phyloP scores from a whole-genome alignment of 2,329 filamentous ascomycete genomes.

The Fusarium guadeloupense region DNA sequence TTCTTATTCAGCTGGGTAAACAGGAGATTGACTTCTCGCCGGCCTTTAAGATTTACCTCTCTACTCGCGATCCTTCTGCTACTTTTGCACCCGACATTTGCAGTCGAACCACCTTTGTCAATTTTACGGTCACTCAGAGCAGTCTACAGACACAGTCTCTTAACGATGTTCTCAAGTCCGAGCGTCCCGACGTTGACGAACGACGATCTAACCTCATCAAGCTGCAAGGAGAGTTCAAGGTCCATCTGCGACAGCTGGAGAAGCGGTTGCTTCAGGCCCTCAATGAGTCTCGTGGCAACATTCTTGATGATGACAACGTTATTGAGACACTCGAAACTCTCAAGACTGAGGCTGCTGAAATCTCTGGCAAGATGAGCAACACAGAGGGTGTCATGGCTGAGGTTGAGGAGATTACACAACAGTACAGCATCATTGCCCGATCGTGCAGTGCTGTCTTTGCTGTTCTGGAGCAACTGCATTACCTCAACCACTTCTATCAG shows the following conservation, averaged over 20 bases:
- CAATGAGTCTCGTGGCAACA: slow-evolving; percentile 97
- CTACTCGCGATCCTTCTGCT: slow-evolving; percentile 94
- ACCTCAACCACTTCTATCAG: slow-evolving; percentile 99
- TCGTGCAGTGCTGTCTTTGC: slow-evolving; percentile 98
- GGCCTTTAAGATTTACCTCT: slow-evolving; percentile 93
- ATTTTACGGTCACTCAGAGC: slow-evolving; percentile 98
- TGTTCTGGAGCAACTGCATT: slow-evolving; percentile 94
- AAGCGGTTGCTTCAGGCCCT: slow-evolving; percentile 93
- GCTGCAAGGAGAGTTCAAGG: slow-evolving; percentile 97
- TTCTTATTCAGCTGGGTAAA: slow-evolving; percentile 96
- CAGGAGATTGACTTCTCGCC: slow-evolving; percentile 99
- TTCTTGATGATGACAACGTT: slow-evolving; percentile 96
- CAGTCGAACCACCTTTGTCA: slow-evolving; percentile 98
- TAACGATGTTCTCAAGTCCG: slow-evolving; percentile 96
- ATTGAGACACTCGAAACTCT: slow-evolving; percentile 97
- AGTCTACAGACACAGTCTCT: slow-evolving; percentile 97
- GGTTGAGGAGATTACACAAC: slow-evolving; percentile 92
- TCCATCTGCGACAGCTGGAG: slow-evolving; percentile 95
- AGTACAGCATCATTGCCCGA: slow-evolving; percentile 92
- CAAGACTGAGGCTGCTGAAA: slow-evolving; percentile 97
- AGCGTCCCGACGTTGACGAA: slow-evolving; percentile 96
- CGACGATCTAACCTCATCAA: slow-evolving; percentile 97
- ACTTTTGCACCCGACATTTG: slow-evolving; percentile 96
- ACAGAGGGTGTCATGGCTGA: slow-evolving; percentile 98
- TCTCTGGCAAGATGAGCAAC: slow-evolving; percentile 93